Evolutionary conservation across 352 stramenopile species (phyloP), one percentile per base, ranked within the genome.

Genomic region (Globisporangium cederbergense): DNA sequence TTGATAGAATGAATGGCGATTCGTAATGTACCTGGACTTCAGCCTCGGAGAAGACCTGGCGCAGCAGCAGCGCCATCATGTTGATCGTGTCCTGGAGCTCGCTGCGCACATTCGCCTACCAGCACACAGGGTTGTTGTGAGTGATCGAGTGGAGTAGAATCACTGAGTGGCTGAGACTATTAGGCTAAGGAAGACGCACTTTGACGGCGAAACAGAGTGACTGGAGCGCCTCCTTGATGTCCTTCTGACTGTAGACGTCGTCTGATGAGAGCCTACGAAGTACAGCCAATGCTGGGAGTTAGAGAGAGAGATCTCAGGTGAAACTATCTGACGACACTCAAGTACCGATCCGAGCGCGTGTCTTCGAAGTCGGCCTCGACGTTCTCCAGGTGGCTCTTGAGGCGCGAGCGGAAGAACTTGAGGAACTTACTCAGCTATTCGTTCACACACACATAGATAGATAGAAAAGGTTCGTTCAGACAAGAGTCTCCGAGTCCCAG

Each of bases 291-390:
- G 10, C 36, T 36, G 22, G 11, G 1, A 34, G 30, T 54, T 20
- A 22, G 22, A 28, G 25, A 28, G 25, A 28, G 1, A 28, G 25
- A 28, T 28, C 25, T 3, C 25, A 28, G 25, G 25, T 28, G 25
- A 28, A 28, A 28, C 25, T 1, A 28, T 28, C 25, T 28, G 1
- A 28, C 25, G 25, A 28, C 25, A 28, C 25, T 28, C 25, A 25
- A 28, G 34, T 61, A 85, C 66, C 85, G 80, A 57, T 94, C 85
- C 32, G 76, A 90, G 38, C 78, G 79, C n/a, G 83, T 89, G 72
- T 94, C 85, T 58, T 94, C 85, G 62, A 94, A 94, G 57, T 94
- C 85, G 38, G 81, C 85, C 36, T 94, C 85, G 54, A 94, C 81
- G 61, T 88, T 92, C 71, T 92, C 81, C 14, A 94, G 60, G 54